A percentile compares a stretch with the other conserved stretches of the same genome.
These are phyloP conservation scores for Kregervanrija fluxuum DNA, from an alignment of 805 yeast species.

Conservation along the genomic window DNA sequence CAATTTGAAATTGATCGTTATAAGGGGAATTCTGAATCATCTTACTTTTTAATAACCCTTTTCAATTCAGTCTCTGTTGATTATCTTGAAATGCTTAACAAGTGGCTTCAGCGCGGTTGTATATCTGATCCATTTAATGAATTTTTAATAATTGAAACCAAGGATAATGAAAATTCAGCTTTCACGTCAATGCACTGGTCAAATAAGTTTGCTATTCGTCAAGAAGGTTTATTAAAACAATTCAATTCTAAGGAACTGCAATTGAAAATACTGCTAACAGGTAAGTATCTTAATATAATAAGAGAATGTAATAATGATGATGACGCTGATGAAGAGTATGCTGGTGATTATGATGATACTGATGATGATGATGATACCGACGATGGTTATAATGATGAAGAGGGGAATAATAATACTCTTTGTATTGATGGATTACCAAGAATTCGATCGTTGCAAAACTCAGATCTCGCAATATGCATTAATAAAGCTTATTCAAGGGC, in stretches of 20 bases:
- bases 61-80: conserved; percentile 53
- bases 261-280: conserved; percentile 67
- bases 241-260: conserved; percentile 48
- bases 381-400: conserved; percentile 21
- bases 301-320: conserved; percentile 31
- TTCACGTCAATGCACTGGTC: conserved; percentile 60
- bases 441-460: conserved; percentile 24
- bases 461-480: conserved; percentile 43
- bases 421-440: not conserved
- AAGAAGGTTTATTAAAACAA: conserved; percentile 68
- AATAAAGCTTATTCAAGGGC: conserved; percentile 61
- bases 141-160: conserved; percentile 55
- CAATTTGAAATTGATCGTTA: conserved; percentile 48
- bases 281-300: conserved; percentile 74
- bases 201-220: conserved; percentile 63
- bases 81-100: conserved; percentile 60
- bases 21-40: conserved; percentile 59
- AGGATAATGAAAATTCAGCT: not conserved
- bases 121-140: conserved; percentile 77
- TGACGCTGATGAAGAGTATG: not conserved
- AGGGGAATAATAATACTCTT: not conserved
- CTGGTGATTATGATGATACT: not conserved
- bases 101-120: conserved; percentile 74
- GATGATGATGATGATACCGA: conserved; percentile 30
- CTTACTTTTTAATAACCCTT: conserved; percentile 43